Conservation (phyloP, 176 grass and related monocot genomes). For the Zea mays region DNA sequence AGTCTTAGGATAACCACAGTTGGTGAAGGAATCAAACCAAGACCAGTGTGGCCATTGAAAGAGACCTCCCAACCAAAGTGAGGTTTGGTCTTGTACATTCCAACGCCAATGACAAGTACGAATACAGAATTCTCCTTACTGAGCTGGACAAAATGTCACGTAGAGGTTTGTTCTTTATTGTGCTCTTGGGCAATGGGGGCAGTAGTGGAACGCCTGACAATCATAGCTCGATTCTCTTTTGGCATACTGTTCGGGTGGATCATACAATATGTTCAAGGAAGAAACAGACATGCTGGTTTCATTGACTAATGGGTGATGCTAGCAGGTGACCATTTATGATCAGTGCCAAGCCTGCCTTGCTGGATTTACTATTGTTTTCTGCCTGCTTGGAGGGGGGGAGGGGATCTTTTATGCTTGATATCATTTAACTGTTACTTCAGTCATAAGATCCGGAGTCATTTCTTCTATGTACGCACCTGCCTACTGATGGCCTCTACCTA, state of each 20-base stretch:
- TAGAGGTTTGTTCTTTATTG: not conserved
- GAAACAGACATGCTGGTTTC: constrained; percentile 33
- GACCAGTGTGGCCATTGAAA: constrained; percentile 28
- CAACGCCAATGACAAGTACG: not conserved
- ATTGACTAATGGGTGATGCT: constrained; percentile 19
- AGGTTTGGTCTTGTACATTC: not conserved
- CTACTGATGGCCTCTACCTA: constrained; percentile 30
- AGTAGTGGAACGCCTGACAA: constrained; percentile 22
- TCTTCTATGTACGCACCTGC: constrained; percentile 30
- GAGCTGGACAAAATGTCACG: not conserved
- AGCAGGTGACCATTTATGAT: constrained; percentile 28
- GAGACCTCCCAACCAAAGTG: constrained; percentile 35
- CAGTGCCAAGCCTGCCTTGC: constrained; percentile 3
- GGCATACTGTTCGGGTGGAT: constrained; percentile 31
- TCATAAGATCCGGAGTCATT: constrained; percentile 31
- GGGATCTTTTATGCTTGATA: not conserved
- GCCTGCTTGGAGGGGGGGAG: constrained; percentile 32
- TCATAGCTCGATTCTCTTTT: constrained; percentile 7
- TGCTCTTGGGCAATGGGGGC: not conserved
- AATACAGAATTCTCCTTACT: not conserved
- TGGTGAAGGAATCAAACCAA: not conserved
- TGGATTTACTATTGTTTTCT: constrained; percentile 24
- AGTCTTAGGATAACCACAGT: constrained; percentile 1
- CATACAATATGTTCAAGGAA: constrained; percentile 11
- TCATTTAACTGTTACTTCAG: constrained; percentile 45